These are phyloP conservation scores for Citrus sinensis DNA, from an alignment of 345 rosid genomes.

Conservation along the genomic window DNA sequence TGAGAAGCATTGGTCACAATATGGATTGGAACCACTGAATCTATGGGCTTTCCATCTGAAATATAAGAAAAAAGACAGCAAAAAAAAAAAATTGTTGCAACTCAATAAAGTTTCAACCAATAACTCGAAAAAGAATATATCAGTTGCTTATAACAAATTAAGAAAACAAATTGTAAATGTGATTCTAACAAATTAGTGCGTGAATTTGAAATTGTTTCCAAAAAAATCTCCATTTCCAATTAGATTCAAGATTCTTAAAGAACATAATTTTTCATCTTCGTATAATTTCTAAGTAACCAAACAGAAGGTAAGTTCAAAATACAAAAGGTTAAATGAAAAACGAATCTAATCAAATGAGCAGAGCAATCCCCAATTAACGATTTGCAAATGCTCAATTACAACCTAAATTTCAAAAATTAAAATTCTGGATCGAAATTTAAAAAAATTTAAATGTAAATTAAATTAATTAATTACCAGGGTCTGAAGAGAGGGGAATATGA, in stretches of 20 bases:
- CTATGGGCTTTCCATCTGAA: constrained; percentile 45
- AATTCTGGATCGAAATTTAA: background rate
- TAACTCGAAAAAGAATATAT: background rate
- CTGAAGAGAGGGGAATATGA: constrained; percentile 49
- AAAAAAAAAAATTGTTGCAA: background rate
- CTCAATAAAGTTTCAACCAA: background rate
- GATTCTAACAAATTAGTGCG: no score
- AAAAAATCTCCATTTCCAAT: background rate
- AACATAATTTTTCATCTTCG: background rate
- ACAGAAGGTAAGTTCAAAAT: background rate
- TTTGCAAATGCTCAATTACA: background rate
- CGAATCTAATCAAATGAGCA: background rate
- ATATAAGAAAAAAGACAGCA: background rate
- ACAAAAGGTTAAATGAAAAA: background rate
- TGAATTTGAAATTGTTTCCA: background rate
- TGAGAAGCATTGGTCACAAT: constrained; percentile 65
- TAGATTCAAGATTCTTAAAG: background rate
- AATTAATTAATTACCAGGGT: constrained; percentile 26
- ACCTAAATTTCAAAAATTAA: background rate
- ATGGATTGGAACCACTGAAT: constrained; percentile 57
- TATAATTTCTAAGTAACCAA: constrained; percentile 1
- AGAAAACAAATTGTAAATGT: no score
- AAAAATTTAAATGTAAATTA: background rate
- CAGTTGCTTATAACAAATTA: background rate
- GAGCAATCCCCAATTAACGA: background rate